These are phyloP conservation scores for Pleurotus salmoneostramineus DNA, from an alignment of 768 basidiomycete genomes.

Conservation along the genomic window DNA sequence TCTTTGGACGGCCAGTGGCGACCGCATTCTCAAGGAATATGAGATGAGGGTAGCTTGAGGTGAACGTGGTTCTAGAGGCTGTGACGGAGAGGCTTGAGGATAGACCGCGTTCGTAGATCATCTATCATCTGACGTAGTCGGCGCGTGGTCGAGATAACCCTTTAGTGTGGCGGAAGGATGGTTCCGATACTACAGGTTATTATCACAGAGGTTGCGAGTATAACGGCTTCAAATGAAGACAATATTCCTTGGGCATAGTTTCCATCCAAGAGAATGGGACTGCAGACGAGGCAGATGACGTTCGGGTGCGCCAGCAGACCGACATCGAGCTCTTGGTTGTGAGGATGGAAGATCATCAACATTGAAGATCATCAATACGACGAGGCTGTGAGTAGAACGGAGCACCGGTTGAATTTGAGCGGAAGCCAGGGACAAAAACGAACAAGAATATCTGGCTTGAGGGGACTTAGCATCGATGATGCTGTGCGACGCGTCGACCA, in stretches of 20 bases:
- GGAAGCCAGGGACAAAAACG: not conserved
- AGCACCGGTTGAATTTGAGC: not conserved
- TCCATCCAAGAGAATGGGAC: no score
- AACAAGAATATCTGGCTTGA: not conserved
- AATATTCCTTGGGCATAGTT: no score
- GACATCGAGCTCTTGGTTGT: not conserved
- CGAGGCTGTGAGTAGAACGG: not conserved
- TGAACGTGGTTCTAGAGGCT: not conserved
- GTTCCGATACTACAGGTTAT: not conserved
- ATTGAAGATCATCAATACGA: not conserved
- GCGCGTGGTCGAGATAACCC: not conserved
- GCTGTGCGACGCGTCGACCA: not conserved
- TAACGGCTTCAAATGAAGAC: no score
- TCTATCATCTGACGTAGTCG: not conserved
- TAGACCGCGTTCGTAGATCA: not conserved
- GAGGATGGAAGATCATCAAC: not conserved
- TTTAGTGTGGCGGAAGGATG: not conserved
- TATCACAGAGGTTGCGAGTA: no score
- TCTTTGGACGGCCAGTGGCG: not conserved
- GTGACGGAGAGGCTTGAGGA: not conserved
- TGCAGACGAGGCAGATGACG: no score
- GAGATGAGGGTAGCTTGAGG: not conserved
- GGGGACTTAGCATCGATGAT: not conserved
- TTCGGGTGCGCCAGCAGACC: no score
- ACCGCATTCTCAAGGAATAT: not conserved